Evolutionary conservation across 345 rosid genomes (phyloP).

Genomic region (Ceriops tagal): DNA sequence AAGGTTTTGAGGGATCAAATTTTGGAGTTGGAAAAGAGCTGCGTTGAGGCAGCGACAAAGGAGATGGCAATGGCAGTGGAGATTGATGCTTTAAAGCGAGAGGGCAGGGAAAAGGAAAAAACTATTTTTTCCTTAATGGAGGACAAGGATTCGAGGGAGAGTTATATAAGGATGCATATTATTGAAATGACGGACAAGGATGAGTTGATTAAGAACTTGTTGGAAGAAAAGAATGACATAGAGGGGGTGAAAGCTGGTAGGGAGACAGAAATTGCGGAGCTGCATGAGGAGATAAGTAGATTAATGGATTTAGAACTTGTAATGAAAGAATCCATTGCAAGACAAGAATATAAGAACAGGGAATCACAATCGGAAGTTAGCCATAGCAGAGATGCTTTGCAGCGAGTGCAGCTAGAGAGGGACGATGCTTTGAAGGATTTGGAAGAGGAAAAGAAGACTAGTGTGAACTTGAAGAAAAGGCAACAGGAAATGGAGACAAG

Average conservation of each 20-base stretch:
- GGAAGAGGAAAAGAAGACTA: constrained; percentile 43
- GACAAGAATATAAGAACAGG: constrained; percentile 33
- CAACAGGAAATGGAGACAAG: constrained; percentile 40
- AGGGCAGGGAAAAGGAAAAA: constrained; percentile 33
- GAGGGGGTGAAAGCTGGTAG: constrained; percentile 32
- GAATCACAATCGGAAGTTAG: constrained; percentile 29
- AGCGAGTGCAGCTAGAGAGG: constrained; percentile 33
- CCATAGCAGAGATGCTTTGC: constrained; percentile 7
- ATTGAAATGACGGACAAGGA: constrained; percentile 31
- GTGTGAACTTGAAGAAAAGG: constrained; percentile 28
- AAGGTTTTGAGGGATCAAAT: constrained; percentile 28
- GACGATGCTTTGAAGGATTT: constrained; percentile 36
- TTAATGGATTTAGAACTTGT: constrained; percentile 26
- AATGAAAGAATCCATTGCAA: constrained; percentile 28
- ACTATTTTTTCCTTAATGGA: constrained; percentile 29
- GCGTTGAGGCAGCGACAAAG: constrained; percentile 35
- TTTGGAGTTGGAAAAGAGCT: constrained; percentile 47
- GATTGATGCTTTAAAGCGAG: constrained; percentile 38
- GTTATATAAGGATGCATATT: constrained; percentile 16
- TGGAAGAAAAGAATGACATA: constrained; percentile 41
- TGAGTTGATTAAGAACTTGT: constrained; percentile 30
- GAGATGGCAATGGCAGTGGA: constrained; percentile 30
- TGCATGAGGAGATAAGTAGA: constrained; percentile 38
- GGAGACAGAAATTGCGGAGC: constrained; percentile 40
- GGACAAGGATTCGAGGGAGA: constrained; percentile 30